Conservation (phyloP, 768 basidiomycete species). For the Austroboletus eburneus region DNA sequence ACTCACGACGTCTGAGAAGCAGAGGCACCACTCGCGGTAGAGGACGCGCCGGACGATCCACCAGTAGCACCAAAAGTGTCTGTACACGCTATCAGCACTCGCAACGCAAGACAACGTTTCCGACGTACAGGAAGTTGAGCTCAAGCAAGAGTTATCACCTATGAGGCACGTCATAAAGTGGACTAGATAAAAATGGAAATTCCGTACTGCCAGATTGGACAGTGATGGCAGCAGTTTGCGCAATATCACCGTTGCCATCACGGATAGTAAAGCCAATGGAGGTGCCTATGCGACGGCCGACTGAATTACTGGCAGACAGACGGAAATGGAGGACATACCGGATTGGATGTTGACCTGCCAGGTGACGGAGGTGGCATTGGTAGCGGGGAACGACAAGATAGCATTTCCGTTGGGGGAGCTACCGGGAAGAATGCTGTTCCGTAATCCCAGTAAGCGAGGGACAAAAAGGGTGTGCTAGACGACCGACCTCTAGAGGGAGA, state of each 20-base stretch:
- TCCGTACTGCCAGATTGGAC: conserved; percentile 48
- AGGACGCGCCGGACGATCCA: neutral
- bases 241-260: conserved; percentile 51
- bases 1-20: conserved; percentile 19
- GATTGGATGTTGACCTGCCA: conserved; percentile 52
- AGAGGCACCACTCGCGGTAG: neutral
- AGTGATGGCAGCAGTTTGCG: conserved; percentile 51
- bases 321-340: conserved; percentile 29
- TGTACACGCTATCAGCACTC: conserved; percentile 15
- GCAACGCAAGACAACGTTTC: conserved; percentile 8
- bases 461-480: neutral
- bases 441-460: neutral
- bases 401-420: conserved; percentile 39
- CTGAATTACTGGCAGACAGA: neutral
- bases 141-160: conserved; percentile 35
- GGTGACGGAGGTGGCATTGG: conserved; percentile 38
- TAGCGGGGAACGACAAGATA: conserved; percentile 43
- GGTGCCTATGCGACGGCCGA: conserved; percentile 34
- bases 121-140: conserved; percentile 20
- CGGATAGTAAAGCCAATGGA: conserved; percentile 54
- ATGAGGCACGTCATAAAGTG: conserved; percentile 22
- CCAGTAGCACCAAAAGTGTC: conserved; percentile 21
- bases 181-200: neutral
- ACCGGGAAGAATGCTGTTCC: conserved; percentile 52
- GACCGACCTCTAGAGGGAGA: conserved; percentile 36